A percentile compares a stretch with the other conserved stretches of the same genome.
phyloP scores from a whole-genome alignment of 148 eudicot species.

The Arbutus unedo region DNA sequence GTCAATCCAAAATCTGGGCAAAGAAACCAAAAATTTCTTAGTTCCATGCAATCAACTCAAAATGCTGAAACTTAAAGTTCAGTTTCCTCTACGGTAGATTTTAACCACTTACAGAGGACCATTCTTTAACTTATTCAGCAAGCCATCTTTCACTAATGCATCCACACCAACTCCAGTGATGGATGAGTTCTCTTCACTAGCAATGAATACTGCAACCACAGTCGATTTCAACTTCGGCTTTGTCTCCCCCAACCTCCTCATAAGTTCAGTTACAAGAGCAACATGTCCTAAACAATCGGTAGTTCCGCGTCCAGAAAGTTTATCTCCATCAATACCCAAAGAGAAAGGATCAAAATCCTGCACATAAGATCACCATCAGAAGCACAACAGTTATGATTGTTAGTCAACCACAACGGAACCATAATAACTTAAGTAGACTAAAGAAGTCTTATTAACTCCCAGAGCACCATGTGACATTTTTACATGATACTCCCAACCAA shows the following conservation, averaged over 20 bases:
- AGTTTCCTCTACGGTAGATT: neutral
- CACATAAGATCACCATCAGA: constrained; percentile 11
- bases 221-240: constrained; percentile 80
- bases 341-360: constrained; percentile 98
- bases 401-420: neutral
- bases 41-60: constrained; percentile 1
- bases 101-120: constrained; percentile 79
- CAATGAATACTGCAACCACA: constrained; percentile 95
- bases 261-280: constrained; percentile 82
- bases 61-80: neutral
- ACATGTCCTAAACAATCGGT: constrained; percentile 98
- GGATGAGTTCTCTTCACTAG: constrained; percentile 89
- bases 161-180: constrained; percentile 97
- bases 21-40: constrained; percentile 9
- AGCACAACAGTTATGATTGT: neutral
- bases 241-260: constrained; percentile 82
- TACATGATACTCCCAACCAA: no score
- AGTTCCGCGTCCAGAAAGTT: constrained; percentile 92
- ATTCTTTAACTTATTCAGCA: constrained; percentile 70
- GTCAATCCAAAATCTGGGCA: constrained; percentile 87
- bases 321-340: constrained; percentile 84
- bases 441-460: neutral
- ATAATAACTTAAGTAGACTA: neutral
- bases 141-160: constrained; percentile 78
- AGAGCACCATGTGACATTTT: no score